Base-by-base conservation (phyloP, 306 rosid genomes). In the Lathyrus aphaca region DNA sequence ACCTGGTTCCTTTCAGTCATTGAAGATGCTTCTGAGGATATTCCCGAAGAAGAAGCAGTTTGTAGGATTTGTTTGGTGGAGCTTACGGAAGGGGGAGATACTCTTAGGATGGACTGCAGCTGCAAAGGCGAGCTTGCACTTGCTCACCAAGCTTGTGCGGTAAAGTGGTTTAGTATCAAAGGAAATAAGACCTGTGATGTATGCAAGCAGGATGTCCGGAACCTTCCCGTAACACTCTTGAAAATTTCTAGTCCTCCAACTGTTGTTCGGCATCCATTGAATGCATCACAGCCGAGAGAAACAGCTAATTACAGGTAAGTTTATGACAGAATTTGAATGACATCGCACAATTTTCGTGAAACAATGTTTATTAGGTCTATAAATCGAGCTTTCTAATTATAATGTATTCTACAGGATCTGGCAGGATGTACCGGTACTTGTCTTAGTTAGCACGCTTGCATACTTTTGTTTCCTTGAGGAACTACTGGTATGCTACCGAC, bases 71-170 rank as follows among this genome's bases (percentile, higher is more conserved):
- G 98, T 86, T 80, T 86, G 54, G 79, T 75, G 38, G 98, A 84
- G 86, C 89, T 92, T 15, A 78, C 81, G 21, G 98, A 89, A 84
- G 98, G 89, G 14, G 95, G 92, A 29, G 87, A 83, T 75, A 83
- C 89, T 27, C 92, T 92, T 45, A 86, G 86, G 83, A 77, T 92
- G 98, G 98, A 89, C 71, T 92, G 98, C 88, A 89, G 96, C 79
- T 92, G 98, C 83, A 92, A 86, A 81, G 98, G 98, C 69, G 96
- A 89, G 72, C 92, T 92, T 73, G 96, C 98, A 39, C 96, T 92
- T 56, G 96, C 98, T 66, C 98, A 92, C 87, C 83, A 84, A 77
- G 96, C 84, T 45, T 92, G 98, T 81, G 98, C 98, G 29, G 81
- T 92, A 63, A 92, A 92, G 79, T 92, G 98, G 98, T 92, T 92